phyloP scores from a whole-genome alignment of 192 early-diverging fungal species.

The Kappamyces sp. region DNA sequence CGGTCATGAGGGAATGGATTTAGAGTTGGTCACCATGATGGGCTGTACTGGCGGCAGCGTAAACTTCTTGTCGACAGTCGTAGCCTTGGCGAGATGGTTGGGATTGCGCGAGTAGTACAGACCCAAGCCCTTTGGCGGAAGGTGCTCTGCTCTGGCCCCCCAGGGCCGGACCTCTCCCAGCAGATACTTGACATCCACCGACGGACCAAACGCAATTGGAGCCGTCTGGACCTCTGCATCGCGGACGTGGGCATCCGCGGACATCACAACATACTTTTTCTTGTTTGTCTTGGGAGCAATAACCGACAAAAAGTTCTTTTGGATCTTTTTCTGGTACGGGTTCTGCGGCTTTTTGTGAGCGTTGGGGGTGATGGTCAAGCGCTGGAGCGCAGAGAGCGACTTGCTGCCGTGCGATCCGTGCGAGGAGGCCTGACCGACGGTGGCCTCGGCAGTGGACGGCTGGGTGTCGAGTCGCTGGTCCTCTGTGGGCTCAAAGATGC shows the following conservation, averaged over 20 bases:
- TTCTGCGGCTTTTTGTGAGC: background rate
- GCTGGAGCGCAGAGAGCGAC: too few relatives aligned
- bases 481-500: too few relatives aligned
- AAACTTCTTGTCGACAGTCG: background rate
- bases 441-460: too few relatives aligned
- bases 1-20: background rate
- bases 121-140: slow-evolving; percentile 33
- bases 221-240: slow-evolving; percentile 22
- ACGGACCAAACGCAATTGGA: slow-evolving; percentile 18
- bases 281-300: slow-evolving; percentile 21
- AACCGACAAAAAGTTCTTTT: slow-evolving; percentile 26
- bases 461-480: too few relatives aligned
- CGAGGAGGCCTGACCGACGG: too few relatives aligned
- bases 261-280: slow-evolving; percentile 18
- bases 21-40: background rate
- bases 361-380: too few relatives aligned
- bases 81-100: background rate
- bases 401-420: too few relatives aligned
- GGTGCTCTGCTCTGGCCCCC: slow-evolving; percentile 34
- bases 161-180: slow-evolving; percentile 47
- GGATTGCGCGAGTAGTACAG: slow-evolving; percentile 5
- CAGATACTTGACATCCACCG: slow-evolving; percentile 26
- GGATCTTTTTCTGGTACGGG: slow-evolving; percentile 16
- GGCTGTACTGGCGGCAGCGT: background rate
- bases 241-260: slow-evolving; percentile 12